A percentile compares a stretch with the other conserved stretches of the same genome.
Evolutionary conservation across 1,284 basidiomycete genomes (phyloP).

Genomic region (Laetiporus sulphureus): DNA sequence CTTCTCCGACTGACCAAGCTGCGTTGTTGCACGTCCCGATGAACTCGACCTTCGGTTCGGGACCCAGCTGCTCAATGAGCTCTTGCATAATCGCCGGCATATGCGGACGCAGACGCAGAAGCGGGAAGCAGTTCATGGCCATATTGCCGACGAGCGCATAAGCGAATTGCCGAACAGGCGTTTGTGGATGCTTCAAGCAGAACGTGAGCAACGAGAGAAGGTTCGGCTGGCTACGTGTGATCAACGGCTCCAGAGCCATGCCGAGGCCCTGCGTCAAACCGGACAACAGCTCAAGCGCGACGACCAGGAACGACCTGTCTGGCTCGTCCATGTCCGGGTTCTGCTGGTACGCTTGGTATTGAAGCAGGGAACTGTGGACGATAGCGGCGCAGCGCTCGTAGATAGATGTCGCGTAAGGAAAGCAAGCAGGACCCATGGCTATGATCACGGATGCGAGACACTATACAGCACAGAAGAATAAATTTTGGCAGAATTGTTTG

Average conservation of each 20-base stretch:
- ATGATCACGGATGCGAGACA: constrained; percentile 98
- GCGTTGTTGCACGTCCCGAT: constrained; percentile 99
- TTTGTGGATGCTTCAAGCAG: constrained; percentile 91
- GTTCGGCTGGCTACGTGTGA: constrained; percentile 64
- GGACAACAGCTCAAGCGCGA: constrained; percentile 92
- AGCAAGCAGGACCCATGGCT: constrained; percentile 89
- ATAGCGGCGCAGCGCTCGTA: constrained; percentile 90
- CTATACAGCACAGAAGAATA: constrained; percentile 43
- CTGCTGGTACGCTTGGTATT: constrained; percentile 80
- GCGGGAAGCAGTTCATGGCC: constrained; percentile 89
- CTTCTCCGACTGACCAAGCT: constrained; percentile 99
- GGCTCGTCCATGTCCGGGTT: constrained; percentile 88
- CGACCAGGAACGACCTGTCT: constrained; percentile 94
- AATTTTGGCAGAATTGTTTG: background rate
- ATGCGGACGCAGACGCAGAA: constrained; percentile 81
- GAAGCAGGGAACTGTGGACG: constrained; percentile 75
- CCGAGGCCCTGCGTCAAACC: constrained; percentile 95
- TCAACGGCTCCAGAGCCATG: constrained; percentile 66
- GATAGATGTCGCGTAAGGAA: constrained; percentile 85
- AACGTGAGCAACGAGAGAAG: constrained; percentile 76
- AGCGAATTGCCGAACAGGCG: constrained; percentile 92
- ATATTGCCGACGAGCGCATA: constrained; percentile 97
- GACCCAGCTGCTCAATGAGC: constrained; percentile 85
- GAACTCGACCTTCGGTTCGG: constrained; percentile 86
- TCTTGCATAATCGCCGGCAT: constrained; percentile 88